Evolutionary conservation across 176 grass and related monocot species (phyloP).

Genomic region (Aechmea fasciata): DNA sequence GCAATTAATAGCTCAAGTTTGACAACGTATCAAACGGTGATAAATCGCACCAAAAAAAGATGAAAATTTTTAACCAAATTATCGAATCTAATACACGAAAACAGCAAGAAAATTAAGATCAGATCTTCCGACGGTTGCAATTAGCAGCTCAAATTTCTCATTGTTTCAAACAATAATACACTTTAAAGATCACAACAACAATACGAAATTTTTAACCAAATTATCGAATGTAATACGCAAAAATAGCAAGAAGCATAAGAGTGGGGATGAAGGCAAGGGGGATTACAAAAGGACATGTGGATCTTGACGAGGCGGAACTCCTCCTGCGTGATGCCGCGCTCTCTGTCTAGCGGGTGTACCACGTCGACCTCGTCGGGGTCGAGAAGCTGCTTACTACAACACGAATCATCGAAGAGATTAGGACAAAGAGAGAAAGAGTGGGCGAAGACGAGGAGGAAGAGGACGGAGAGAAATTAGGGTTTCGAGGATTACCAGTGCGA

Average conservation of each 20-base stretch:
- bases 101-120: background rate
- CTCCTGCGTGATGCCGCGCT: conserved; percentile 75
- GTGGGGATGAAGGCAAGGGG: background rate
- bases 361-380: conserved; percentile 74
- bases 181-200: no score
- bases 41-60: background rate
- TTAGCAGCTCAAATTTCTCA: no score
- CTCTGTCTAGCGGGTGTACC: conserved; percentile 58
- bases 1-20: no score
- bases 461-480: background rate
- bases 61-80: background rate
- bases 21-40: background rate
- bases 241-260: background rate
- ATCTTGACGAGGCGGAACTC: conserved; percentile 91
- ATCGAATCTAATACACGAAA: background rate
- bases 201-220: background rate
- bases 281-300: conserved; percentile 82
- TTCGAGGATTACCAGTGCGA: conserved; percentile 15
- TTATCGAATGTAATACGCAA: background rate
- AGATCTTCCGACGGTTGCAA: no score
- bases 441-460: background rate
- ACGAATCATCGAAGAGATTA: background rate
- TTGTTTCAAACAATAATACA: no score
- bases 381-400: conserved; percentile 73
- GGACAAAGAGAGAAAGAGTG: background rate